phyloP scores from a whole-genome alignment of 2,329 filamentous ascomycete species.

The Aspergillus sp. region DNA sequence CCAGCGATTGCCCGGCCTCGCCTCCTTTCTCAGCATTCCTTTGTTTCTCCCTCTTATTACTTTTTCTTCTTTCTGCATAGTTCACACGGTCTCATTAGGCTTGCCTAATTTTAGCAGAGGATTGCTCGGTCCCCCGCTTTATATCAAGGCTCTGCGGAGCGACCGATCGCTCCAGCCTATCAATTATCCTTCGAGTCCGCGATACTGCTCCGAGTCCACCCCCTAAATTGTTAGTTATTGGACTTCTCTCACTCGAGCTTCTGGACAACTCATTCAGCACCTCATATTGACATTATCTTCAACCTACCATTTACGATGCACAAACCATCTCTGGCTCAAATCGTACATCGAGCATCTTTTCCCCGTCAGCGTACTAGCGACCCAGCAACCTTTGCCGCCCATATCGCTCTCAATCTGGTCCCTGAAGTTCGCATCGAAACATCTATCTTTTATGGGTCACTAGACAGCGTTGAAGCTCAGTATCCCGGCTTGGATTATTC shows the following conservation, averaged over 20 bases:
- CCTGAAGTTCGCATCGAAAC: slow-evolving; percentile 69
- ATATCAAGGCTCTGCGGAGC: slow-evolving; percentile 17
- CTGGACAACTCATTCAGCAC: not conserved
- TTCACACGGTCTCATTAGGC: not conserved
- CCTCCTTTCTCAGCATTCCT: slow-evolving; percentile 8
- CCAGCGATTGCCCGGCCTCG: slow-evolving; percentile 10
- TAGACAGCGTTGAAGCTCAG: slow-evolving; percentile 68
- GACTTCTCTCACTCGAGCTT: not conserved
- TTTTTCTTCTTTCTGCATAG: not conserved
- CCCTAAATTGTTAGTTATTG: slow-evolving; percentile 3
- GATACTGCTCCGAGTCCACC: slow-evolving; percentile 1
- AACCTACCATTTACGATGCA: slow-evolving; percentile 54
- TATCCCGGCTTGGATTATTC: slow-evolving; percentile 70
- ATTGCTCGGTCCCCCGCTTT: slow-evolving; percentile 18
- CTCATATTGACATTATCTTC: not conserved
- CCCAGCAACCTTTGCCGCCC: slow-evolving; percentile 61
- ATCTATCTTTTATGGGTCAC: slow-evolving; percentile 65
- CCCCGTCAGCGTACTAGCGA: slow-evolving; percentile 61
- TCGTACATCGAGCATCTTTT: slow-evolving; percentile 64
- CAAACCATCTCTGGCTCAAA: slow-evolving; percentile 61
- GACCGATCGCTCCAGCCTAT: slow-evolving; percentile 2
- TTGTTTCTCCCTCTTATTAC: slow-evolving; percentile 8
- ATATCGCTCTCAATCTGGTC: slow-evolving; percentile 65
- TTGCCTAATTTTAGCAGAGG: slow-evolving; percentile 22
- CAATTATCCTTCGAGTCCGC: slow-evolving; percentile 7